Conservation (phyloP, 23 red algal species). For the Gracilaria caudata region DNA sequence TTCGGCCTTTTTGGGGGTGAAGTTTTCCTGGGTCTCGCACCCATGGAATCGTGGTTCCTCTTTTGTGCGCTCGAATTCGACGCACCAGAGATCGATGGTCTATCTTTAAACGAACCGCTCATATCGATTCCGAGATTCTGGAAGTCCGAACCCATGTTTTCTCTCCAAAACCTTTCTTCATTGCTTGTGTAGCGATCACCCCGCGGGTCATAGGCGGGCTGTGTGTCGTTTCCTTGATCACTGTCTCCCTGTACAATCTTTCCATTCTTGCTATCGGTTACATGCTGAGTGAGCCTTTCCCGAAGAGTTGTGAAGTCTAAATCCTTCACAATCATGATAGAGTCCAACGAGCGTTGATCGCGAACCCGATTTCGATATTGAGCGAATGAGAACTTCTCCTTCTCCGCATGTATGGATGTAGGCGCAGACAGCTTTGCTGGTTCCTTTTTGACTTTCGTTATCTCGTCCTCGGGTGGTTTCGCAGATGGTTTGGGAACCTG, state of each 20-base stretch:
- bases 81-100: neutral
- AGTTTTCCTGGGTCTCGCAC: neutral
- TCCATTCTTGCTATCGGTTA: slow-evolving; percentile 44
- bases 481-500: neutral
- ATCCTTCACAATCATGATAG: slow-evolving; percentile 58
- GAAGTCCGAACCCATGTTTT: slow-evolving; percentile 90
- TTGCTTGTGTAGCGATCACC: slow-evolving; percentile 86
- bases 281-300: slow-evolving; percentile 52
- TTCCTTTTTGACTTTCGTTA: neutral
- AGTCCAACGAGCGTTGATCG: slow-evolving; percentile 55
- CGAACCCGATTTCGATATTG: slow-evolving; percentile 37
- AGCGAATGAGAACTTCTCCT: slow-evolving; percentile 33
- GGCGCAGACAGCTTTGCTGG: neutral
- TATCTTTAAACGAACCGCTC: slow-evolving; percentile 78
- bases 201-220: slow-evolving; percentile 65
- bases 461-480: slow-evolving; percentile 4
- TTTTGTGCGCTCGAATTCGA: neutral
- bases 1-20: slow-evolving; percentile 29
- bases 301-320: slow-evolving; percentile 52
- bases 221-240: neutral
- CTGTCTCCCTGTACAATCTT: slow-evolving; percentile 14
- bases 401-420: neutral
- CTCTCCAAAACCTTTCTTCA: slow-evolving; percentile 83
- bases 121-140: slow-evolving; percentile 91
- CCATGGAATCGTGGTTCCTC: neutral